A percentile compares a stretch with the other conserved stretches of the same genome.
phyloP scores from a whole-genome alignment of 306 rosid species.

The Glycine tomentella region DNA sequence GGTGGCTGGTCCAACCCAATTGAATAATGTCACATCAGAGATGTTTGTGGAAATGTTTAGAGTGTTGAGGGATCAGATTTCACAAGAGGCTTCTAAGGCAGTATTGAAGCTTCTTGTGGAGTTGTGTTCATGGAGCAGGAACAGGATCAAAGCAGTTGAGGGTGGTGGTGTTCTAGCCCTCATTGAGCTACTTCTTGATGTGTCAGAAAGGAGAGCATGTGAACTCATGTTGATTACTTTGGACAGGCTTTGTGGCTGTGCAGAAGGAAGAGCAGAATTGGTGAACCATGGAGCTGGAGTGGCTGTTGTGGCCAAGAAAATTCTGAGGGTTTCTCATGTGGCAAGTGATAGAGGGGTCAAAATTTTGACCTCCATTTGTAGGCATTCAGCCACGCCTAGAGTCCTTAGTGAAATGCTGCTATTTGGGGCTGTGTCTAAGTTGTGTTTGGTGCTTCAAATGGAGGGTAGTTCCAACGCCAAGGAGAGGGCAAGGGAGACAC shows the following conservation, averaged over 20 bases:
- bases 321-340: constrained; percentile 66
- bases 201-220: constrained; percentile 50
- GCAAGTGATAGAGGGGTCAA: constrained; percentile 73
- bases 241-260: constrained; percentile 72
- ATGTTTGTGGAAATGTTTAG: constrained; percentile 48
- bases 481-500: constrained; percentile 65
- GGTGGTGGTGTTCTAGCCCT: constrained; percentile 53
- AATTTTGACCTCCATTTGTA: constrained; percentile 59
- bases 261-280: constrained; percentile 74
- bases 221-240: constrained; percentile 60
- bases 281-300: constrained; percentile 65
- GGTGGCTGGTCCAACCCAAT: constrained; percentile 60
- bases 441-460: constrained; percentile 73
- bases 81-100: constrained; percentile 57
- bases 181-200: constrained; percentile 60
- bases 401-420: constrained; percentile 69
- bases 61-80: constrained; percentile 53
- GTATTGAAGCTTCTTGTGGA: constrained; percentile 65
- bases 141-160: constrained; percentile 71
- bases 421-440: constrained; percentile 68
- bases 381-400: constrained; percentile 56
- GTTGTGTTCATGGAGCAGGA: constrained; percentile 70
- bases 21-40: constrained; percentile 45
- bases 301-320: constrained; percentile 71
- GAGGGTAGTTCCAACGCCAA: constrained; percentile 59